phyloP scores from a whole-genome alignment of 768 basidiomycete genomes.

The Sistotremastrum suecicum region DNA sequence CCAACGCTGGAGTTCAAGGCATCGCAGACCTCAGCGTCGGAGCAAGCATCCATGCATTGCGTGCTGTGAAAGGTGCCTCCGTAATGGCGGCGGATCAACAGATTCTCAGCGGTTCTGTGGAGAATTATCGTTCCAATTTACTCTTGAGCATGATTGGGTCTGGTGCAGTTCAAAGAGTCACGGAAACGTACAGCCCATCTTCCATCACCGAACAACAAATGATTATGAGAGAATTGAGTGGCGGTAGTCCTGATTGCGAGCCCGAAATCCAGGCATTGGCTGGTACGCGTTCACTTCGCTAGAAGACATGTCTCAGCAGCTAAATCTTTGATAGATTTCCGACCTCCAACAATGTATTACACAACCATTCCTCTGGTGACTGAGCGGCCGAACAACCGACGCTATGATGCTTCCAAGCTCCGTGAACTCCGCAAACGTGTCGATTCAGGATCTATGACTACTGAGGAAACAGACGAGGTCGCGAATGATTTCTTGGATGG shows the following conservation, averaged over 20 bases:
- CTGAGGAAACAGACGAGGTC: slow-evolving; percentile 82
- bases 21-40: slow-evolving; percentile 78
- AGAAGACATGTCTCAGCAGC: background rate
- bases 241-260: slow-evolving; percentile 63
- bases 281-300: slow-evolving; percentile 38
- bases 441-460: slow-evolving; percentile 75
- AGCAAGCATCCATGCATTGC: slow-evolving; percentile 75
- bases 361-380: slow-evolving; percentile 86
- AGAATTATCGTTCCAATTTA: slow-evolving; percentile 90
- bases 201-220: slow-evolving; percentile 91
- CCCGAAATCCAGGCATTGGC: slow-evolving; percentile 74
- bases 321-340: slow-evolving; percentile 48
- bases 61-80: slow-evolving; percentile 81
- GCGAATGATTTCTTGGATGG: slow-evolving; percentile 85
- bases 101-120: slow-evolving; percentile 78
- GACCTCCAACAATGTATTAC: slow-evolving; percentile 91
- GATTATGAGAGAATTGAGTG: slow-evolving; percentile 88
- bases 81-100: slow-evolving; percentile 90
- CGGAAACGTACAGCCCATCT: slow-evolving; percentile 44
- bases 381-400: slow-evolving; percentile 70
- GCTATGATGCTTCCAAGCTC: slow-evolving; percentile 88
- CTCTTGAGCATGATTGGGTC: slow-evolving; percentile 78
- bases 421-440: slow-evolving; percentile 90
- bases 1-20: slow-evolving; percentile 60
- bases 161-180: slow-evolving; percentile 41